Conservation (phyloP, 257 asterid genomes). For the Rauvolfia tetraphylla region DNA sequence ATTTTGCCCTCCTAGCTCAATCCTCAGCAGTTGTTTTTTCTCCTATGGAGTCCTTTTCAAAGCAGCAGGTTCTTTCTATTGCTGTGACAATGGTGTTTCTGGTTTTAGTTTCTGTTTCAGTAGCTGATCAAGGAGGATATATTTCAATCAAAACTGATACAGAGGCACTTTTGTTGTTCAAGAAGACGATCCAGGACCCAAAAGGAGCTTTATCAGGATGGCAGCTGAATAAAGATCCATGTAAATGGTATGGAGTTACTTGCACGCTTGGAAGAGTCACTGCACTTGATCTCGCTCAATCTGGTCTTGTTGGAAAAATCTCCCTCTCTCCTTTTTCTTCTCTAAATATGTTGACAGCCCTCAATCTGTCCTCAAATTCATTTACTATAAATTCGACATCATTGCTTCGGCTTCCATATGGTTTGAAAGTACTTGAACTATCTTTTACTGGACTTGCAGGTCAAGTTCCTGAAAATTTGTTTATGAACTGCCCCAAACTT, state of each 20-base stretch:
- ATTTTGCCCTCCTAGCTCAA: conserved; percentile 18
- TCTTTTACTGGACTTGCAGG: conserved; percentile 65
- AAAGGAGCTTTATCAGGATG: conserved; percentile 57
- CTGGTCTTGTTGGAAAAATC: conserved; percentile 59
- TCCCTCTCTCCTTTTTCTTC: conserved; percentile 53
- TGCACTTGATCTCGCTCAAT: conserved; percentile 64
- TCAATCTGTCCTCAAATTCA: conserved; percentile 68
- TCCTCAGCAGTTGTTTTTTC: neutral
- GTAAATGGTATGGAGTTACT: conserved; percentile 64
- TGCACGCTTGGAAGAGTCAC: conserved; percentile 59
- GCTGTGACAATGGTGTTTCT: conserved; percentile 23
- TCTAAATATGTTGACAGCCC: conserved; percentile 49
- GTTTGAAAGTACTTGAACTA: conserved; percentile 54
- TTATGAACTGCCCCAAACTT: conserved; percentile 58
- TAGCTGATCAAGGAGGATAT: conserved; percentile 14
- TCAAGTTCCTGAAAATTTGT: conserved; percentile 48
- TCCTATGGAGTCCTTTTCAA: conserved; percentile 35
- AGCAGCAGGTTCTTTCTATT: conserved; percentile 21
- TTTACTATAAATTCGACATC: conserved; percentile 47
- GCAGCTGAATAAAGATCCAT: conserved; percentile 51
- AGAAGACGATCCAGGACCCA: conserved; percentile 74
- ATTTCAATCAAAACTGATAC: conserved; percentile 59
- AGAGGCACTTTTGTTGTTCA: conserved; percentile 62
- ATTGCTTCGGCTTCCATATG: conserved; percentile 52
- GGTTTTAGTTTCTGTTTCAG: conserved; percentile 11